These are phyloP conservation scores for Miscanthus sacchariflorus DNA, from an alignment of 202 grass and related monocot genomes.

Conservation along the genomic window DNA sequence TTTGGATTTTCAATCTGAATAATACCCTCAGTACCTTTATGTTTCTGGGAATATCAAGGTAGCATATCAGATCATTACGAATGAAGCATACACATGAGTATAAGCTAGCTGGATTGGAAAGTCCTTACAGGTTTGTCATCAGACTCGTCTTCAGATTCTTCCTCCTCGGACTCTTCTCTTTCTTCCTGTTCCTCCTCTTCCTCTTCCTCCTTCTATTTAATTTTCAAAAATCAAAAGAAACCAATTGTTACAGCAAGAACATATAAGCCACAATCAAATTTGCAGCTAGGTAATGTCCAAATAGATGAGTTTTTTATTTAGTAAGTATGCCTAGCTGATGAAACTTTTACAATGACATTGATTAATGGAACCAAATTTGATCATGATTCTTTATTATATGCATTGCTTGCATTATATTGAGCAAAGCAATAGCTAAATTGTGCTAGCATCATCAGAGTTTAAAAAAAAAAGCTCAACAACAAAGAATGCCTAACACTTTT, in stretches of 20 bases:
- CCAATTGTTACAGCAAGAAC: constrained; percentile 41
- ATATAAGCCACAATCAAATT: constrained; percentile 8
- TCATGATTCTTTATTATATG: not conserved
- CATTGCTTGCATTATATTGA: constrained; percentile 15
- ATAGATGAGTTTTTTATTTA: not conserved
- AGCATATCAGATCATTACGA: constrained; percentile 38
- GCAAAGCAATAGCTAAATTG: not conserved
- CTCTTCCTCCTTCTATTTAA: constrained; percentile 69
- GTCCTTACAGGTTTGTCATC: constrained; percentile 66
- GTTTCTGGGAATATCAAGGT: constrained; percentile 68
- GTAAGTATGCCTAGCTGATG: not conserved
- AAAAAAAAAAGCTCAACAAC: not conserved
- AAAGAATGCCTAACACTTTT: not conserved
- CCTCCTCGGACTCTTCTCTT: constrained; percentile 75
- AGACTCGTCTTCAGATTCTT: constrained; percentile 80
- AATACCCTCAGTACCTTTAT: constrained; percentile 81
- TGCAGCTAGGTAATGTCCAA: not conserved
- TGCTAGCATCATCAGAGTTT: not conserved
- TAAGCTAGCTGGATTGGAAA: constrained; percentile 14
- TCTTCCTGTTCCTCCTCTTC: constrained; percentile 67
- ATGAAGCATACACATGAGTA: constrained; percentile 11
- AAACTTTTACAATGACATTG: not conserved
- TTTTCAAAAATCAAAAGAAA: constrained; percentile 42
- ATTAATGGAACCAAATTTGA: not conserved
- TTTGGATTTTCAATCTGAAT: constrained; percentile 98